Evolutionary conservation across 148 eudicot genomes (phyloP).

Genomic region (Oxyria digyna): DNA sequence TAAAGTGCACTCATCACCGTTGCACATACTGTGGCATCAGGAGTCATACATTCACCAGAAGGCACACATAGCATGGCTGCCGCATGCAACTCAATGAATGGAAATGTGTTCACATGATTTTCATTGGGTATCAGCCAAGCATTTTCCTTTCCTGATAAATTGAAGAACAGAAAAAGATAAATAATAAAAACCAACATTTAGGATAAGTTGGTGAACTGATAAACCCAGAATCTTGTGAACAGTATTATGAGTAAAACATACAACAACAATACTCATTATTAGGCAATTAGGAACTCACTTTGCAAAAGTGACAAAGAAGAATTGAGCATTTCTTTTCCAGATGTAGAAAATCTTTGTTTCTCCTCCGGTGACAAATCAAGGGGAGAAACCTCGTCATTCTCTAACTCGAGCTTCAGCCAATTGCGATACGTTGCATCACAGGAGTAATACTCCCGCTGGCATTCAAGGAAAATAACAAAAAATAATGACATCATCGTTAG

Average conservation of each 20-base stretch:
- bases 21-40: slow-evolving; percentile 91
- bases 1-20: slow-evolving; percentile 77
- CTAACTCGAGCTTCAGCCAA: slow-evolving; percentile 75
- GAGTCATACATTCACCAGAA: slow-evolving; percentile 79
- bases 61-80: slow-evolving; percentile 82
- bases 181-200: background rate
- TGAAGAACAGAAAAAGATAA: background rate
- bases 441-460: slow-evolving; percentile 75
- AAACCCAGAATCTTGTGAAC: background rate
- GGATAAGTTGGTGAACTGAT: background rate
- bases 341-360: slow-evolving; percentile 44
- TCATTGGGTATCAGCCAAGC: slow-evolving; percentile 70
- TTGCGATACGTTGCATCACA: slow-evolving; percentile 97
- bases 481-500: background rate
- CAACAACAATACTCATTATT: background rate
- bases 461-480: slow-evolving; percentile 8
- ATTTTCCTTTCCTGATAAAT: slow-evolving; percentile 48
- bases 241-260: background rate
- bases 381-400: slow-evolving; percentile 52
- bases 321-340: slow-evolving; percentile 56
- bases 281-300: slow-evolving; percentile 42
- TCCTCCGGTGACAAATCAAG: slow-evolving; percentile 59
- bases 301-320: slow-evolving; percentile 53
- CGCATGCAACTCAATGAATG: slow-evolving; percentile 73
- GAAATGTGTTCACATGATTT: slow-evolving; percentile 27